Conservation (phyloP, 345 rosid genomes). For the Corchorus capsularis region DNA sequence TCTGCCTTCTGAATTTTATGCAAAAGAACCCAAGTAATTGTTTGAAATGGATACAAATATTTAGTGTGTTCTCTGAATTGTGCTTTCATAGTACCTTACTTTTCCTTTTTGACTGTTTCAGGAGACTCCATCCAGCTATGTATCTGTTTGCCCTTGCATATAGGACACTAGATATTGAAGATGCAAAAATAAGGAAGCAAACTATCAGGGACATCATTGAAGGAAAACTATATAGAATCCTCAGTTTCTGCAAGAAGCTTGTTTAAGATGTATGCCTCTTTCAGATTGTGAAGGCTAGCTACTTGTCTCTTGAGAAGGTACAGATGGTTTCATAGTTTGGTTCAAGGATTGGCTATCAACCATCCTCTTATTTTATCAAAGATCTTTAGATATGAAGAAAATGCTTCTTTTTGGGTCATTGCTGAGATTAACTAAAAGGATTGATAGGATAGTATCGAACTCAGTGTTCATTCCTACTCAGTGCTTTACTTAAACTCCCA, state of each 20-base stretch:
- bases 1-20: not conserved
- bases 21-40: not conserved
- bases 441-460: not conserved
- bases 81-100: slow-evolving; percentile 14
- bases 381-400: not conserved
- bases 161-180: slow-evolving; percentile 92
- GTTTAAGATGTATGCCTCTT: slow-evolving; percentile 32
- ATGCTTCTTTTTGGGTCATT: slow-evolving; percentile 1
- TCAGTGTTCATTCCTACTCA: not conserved
- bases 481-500: not conserved
- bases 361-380: not conserved
- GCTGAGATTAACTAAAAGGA: not conserved
- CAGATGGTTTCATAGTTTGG: not conserved
- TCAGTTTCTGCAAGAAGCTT: slow-evolving; percentile 75
- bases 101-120: slow-evolving; percentile 35
- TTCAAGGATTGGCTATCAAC: slow-evolving; percentile 19
- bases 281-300: slow-evolving; percentile 10
- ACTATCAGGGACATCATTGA: slow-evolving; percentile 43
- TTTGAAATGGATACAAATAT: not conserved
- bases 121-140: slow-evolving; percentile 94
- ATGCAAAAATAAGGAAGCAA: slow-evolving; percentile 63
- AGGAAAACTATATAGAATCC: slow-evolving; percentile 42
- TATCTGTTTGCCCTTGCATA: slow-evolving; percentile 86
- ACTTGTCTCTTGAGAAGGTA: not conserved
- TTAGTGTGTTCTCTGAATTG: not conserved